These are phyloP conservation scores for Phaeosphaeriaceae sp. DNA, from an alignment of 2,329 filamentous ascomycete genomes.

Conservation along the genomic window DNA sequence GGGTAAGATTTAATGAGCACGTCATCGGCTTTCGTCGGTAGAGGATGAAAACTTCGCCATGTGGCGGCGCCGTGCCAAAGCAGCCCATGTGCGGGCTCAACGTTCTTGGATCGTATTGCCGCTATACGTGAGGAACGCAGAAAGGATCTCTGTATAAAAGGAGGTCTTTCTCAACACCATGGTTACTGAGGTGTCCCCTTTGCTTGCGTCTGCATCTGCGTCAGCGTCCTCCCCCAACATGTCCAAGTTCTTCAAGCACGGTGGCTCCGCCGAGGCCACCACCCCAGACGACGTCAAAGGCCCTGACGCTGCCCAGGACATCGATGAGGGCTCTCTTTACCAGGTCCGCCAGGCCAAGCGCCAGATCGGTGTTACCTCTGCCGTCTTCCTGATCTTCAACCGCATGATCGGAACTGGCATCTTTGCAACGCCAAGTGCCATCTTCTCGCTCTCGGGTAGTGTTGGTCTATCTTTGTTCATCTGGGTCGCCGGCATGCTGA, in stretches of 20 bases:
- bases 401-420: slow-evolving; percentile 72
- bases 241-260: not conserved
- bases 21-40: not conserved
- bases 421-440: slow-evolving; percentile 68
- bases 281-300: not conserved
- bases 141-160: not conserved
- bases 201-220: not conserved
- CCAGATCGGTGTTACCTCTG: slow-evolving; percentile 37
- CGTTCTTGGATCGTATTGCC: not conserved
- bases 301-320: slow-evolving; percentile 9
- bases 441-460: slow-evolving; percentile 64
- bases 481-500: slow-evolving; percentile 68
- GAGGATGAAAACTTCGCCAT: not conserved
- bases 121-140: not conserved
- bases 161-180: not conserved
- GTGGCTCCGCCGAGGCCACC: not conserved
- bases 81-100: not conserved
- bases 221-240: not conserved
- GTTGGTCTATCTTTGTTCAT: slow-evolving; percentile 69
- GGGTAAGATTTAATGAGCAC: not conserved
- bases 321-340: slow-evolving; percentile 32
- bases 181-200: not conserved
- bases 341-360: slow-evolving; percentile 36
- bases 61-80: not conserved
- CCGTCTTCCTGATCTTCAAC: slow-evolving; percentile 61